Percentiles rank a stretch among this genome's conserved stretches.
phyloP scores from a whole-genome alignment of 2,329 filamentous ascomycete genomes.

The Nemania sp. region DNA sequence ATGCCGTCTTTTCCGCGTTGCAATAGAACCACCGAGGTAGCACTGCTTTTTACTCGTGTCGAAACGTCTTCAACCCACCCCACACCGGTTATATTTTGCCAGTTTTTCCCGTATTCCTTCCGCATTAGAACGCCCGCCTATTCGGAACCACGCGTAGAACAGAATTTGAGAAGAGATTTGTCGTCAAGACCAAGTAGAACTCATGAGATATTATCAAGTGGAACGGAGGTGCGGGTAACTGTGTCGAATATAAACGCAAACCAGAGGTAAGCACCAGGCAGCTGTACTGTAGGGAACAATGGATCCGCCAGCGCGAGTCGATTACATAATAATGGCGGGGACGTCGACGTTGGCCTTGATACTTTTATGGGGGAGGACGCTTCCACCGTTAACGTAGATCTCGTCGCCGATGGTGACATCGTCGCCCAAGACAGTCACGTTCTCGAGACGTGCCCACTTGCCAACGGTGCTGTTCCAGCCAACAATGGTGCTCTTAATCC shows the following conservation, averaged over 20 bases:
- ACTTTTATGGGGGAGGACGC: conserved; percentile 94
- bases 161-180: conserved; percentile 39
- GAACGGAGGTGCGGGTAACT: conserved; percentile 25
- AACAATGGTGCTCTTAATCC: conserved; percentile 98
- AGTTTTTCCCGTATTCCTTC: conserved; percentile 24
- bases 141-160: conserved; percentile 23
- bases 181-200: conserved; percentile 26
- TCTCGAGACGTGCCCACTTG: conserved; percentile 94
- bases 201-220: conserved; percentile 37
- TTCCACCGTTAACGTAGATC: conserved; percentile 97
- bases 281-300: not conserved
- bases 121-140: conserved; percentile 29
- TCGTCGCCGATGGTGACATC: conserved; percentile 98
- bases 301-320: not conserved
- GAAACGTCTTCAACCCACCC: conserved; percentile 8
- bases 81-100: conserved; percentile 10
- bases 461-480: conserved; percentile 98
- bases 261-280: conserved; percentile 9
- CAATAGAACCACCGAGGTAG: conserved; percentile 2
- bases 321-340: conserved; percentile 70
- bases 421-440: conserved; percentile 96
- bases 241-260: conserved; percentile 34
- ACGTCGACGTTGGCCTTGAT: conserved; percentile 98
- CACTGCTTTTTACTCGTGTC: conserved; percentile 8
- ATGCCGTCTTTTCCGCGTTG: not conserved